phyloP scores from a whole-genome alignment of 2,329 filamentous ascomycete genomes.

The Talaromyces sp. region DNA sequence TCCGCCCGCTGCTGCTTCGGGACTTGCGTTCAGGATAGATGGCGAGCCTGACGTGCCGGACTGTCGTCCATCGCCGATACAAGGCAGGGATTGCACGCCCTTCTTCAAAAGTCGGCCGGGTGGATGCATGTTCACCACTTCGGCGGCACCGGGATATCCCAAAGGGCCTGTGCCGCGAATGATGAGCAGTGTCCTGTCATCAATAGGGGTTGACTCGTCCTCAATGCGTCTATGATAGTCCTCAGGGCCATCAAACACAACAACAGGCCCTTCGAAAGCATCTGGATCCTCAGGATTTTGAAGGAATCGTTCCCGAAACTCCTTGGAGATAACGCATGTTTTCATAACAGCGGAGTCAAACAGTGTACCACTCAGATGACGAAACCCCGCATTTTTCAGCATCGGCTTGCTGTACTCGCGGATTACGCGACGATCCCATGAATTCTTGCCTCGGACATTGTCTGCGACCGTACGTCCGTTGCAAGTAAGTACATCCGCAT shows the following conservation, averaged over 20 bases:
- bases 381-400: conserved; percentile 50
- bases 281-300: conserved; percentile 46
- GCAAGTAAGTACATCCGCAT: conserved; percentile 43
- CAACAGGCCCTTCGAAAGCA: conserved; percentile 47
- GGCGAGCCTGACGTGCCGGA: conserved; percentile 55
- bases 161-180: conserved; percentile 51
- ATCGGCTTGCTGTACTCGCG: conserved; percentile 45
- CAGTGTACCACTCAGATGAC: conserved; percentile 47
- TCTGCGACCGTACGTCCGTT: conserved; percentile 47
- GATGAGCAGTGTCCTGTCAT: conserved; percentile 45
- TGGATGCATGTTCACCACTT: conserved; percentile 53
- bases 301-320: conserved; percentile 46
- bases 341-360: conserved; percentile 55
- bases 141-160: conserved; percentile 50
- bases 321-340: conserved; percentile 48
- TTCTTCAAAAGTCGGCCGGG: conserved; percentile 44
- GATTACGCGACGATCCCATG: conserved; percentile 52
- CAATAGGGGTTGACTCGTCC: conserved; percentile 36
- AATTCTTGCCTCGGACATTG: conserved; percentile 44
- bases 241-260: conserved; percentile 52
- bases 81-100: conserved; percentile 48
- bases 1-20: conserved; percentile 53
- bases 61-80: conserved; percentile 54
- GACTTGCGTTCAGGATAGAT: conserved; percentile 55
- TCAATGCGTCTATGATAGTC: conserved; percentile 48